These are phyloP conservation scores for Aspergillus fructus DNA, from an alignment of 2,329 filamentous ascomycete genomes.

Conservation along the genomic window DNA sequence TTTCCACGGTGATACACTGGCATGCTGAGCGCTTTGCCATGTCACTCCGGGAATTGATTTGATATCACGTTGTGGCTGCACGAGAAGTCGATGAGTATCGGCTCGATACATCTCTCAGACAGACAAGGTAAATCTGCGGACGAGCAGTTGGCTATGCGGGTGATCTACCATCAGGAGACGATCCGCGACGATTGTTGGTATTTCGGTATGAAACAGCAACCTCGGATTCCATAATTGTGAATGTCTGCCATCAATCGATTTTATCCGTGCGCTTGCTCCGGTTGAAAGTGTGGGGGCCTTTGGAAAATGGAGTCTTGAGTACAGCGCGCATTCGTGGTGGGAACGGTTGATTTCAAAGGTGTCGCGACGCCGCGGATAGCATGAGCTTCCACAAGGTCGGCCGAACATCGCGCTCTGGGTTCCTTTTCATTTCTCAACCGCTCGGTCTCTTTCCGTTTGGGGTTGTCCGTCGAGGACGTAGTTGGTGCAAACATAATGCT, in stretches of 20 bases:
- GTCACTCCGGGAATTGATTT: background rate
- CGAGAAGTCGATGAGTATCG: background rate
- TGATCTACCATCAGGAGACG: conserved; percentile 14
- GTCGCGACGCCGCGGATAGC: background rate
- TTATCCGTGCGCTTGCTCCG: background rate
- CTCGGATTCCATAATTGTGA: background rate
- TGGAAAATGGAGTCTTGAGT: background rate
- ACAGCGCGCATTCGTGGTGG: background rate
- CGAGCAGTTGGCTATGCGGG: background rate
- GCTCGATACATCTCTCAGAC: background rate
- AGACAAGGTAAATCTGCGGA: background rate
- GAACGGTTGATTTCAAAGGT: background rate
- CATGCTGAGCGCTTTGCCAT: background rate
- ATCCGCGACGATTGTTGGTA: background rate
- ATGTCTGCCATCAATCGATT: background rate
- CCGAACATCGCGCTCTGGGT: too few relatives aligned
- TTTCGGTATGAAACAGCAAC: background rate
- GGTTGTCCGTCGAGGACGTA: background rate
- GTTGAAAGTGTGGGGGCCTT: background rate
- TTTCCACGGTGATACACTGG: background rate
- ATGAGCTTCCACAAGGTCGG: background rate
- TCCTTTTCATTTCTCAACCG: too few relatives aligned
- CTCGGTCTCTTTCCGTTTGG: background rate
- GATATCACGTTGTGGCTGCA: conserved; percentile 1
- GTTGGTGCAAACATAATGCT: too few relatives aligned